Evolutionary conservation across 163 green algal genomes (phyloP).

Genomic region (Smithsoniella earleae): DNA sequence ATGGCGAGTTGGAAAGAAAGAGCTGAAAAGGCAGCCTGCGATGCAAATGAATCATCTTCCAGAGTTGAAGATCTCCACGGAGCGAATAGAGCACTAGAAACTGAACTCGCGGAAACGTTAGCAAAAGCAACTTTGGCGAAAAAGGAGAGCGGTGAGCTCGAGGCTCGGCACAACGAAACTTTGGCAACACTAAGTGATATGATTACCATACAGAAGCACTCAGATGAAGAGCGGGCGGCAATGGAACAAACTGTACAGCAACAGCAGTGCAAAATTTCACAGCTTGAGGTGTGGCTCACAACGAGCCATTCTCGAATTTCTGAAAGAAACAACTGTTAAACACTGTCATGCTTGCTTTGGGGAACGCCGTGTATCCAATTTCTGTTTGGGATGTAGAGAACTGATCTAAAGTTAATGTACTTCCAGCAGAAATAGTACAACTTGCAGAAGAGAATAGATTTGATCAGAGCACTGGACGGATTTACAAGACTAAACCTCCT

Average conservation of each 20-base stretch:
- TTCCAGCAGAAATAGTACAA: background rate
- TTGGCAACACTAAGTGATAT: conserved; percentile 12
- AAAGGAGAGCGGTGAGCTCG: background rate
- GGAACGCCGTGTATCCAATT: no score
- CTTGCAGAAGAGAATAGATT: background rate
- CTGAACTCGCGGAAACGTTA: background rate
- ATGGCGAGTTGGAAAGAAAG: background rate
- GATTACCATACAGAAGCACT: conserved; percentile 27
- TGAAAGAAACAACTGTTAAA: no score
- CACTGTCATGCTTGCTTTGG: no score
- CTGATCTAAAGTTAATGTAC: no score
- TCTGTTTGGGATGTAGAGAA: no score
- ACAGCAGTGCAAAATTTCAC: background rate
- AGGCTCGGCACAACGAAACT: background rate
- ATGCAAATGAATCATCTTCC: background rate
- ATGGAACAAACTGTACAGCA: background rate
- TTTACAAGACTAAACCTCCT: no score
- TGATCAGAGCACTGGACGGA: no score
- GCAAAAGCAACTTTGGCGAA: background rate
- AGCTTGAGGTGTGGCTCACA: background rate
- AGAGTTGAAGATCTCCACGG: background rate
- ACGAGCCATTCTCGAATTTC: no score
- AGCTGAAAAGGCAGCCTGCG: background rate
- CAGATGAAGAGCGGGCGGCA: background rate
- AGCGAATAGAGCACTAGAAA: no score